Conservation (phyloP, 2,329 filamentous ascomycete genomes). For the Penicillium sp. region DNA sequence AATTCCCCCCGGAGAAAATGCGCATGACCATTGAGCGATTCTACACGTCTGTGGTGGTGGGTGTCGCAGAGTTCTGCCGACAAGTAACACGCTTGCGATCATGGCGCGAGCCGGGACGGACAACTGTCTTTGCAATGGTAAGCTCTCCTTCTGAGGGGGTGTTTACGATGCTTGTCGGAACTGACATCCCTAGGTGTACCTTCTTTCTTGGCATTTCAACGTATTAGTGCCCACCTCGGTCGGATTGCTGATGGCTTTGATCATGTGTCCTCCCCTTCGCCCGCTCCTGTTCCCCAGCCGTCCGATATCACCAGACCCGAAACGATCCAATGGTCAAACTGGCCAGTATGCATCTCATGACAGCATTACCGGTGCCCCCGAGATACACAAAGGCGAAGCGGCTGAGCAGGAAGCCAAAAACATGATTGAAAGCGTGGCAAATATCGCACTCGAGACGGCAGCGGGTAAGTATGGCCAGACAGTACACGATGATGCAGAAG, state of each 20-base stretch:
- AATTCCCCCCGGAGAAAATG: constrained; percentile 78
- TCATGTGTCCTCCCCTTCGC: constrained; percentile 60
- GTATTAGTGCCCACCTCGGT: constrained; percentile 59
- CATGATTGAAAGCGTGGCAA: constrained; percentile 68
- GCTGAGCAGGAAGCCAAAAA: constrained; percentile 78
- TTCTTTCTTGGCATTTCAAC: constrained; percentile 65
- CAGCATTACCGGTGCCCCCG: constrained; percentile 70
- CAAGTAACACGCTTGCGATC: constrained; percentile 71
- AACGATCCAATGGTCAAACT: constrained; percentile 37
- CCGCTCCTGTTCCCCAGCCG: constrained; percentile 64
- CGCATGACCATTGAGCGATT: constrained; percentile 70
- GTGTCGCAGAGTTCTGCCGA: constrained; percentile 60
- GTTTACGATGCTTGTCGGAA: neutral
- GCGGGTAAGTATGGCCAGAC: constrained; percentile 68
- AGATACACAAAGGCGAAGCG: constrained; percentile 75
- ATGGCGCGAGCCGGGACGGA: constrained; percentile 68
- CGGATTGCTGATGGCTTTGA: constrained; percentile 56
- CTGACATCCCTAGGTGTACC: constrained; percentile 41
- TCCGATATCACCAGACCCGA: constrained; percentile 57
- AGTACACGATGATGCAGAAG: constrained; percentile 46
- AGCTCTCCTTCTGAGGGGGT: constrained; percentile 5
- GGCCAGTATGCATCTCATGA: constrained; percentile 70
- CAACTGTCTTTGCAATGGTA: constrained; percentile 57
- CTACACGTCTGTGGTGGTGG: constrained; percentile 72
- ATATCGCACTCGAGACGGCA: constrained; percentile 67